Percentiles rank a stretch among this genome's conserved stretches.
phyloP scores from a whole-genome alignment of 495 filamentous ascomycete genomes.

The Penicillium antarcticum region DNA sequence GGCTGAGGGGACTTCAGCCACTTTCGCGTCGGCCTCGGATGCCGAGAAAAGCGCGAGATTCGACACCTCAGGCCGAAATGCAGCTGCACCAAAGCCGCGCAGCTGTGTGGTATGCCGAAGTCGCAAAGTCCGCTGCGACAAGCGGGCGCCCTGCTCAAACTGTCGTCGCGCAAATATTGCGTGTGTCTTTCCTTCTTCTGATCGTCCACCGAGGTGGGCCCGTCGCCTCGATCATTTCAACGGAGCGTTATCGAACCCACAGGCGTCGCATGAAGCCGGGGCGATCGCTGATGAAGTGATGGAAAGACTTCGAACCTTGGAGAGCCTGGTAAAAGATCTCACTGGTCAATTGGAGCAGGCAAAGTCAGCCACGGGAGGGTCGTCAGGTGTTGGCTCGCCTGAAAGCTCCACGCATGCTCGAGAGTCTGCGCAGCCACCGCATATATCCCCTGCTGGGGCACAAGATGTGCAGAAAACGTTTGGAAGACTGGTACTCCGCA shows the following conservation, averaged over 20 bases:
- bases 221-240: conserved; percentile 37
- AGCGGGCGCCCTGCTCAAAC: conserved; percentile 62
- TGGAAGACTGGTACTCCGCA: conserved; percentile 41
- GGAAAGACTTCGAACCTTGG: conserved; percentile 50
- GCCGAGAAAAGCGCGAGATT: conserved; percentile 35
- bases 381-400: conserved; percentile 14
- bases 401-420: conserved; percentile 8
- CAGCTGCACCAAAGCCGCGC: conserved; percentile 36
- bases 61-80: conserved; percentile 2
- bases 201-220: conserved; percentile 50
- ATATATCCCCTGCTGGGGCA: not conserved
- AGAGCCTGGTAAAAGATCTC: conserved; percentile 54
- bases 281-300: conserved; percentile 42
- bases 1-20: not conserved
- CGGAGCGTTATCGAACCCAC: not conserved
- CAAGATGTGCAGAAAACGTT: conserved; percentile 30
- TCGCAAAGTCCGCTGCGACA: conserved; percentile 69
- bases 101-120: conserved; percentile 56
- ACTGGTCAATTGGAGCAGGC: conserved; percentile 48
- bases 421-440: not conserved
- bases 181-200: conserved; percentile 48
- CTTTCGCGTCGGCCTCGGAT: conserved; percentile 17
- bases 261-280: conserved; percentile 7
- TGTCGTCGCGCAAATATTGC: conserved; percentile 60
- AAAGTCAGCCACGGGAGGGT: conserved; percentile 13